phyloP scores from a whole-genome alignment of 805 yeast genomes.

The Saturnispora mendoncae region DNA sequence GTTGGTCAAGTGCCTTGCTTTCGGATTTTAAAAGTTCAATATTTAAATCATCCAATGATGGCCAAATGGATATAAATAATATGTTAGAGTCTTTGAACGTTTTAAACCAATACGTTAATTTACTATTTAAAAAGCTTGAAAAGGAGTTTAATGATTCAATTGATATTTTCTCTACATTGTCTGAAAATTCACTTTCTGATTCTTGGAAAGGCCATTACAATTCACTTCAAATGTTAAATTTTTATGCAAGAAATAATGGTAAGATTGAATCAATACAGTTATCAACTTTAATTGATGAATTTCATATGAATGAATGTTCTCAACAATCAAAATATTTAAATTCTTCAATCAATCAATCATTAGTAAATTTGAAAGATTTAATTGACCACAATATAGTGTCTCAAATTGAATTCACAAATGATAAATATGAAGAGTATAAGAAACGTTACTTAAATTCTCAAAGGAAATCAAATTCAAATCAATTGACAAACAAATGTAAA shows the following conservation, averaged over 20 bases:
- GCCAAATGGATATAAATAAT: conserved; percentile 30
- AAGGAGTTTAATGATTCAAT: conserved; percentile 31
- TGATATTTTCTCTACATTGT: conserved; percentile 29
- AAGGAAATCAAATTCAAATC: conserved; percentile 11
- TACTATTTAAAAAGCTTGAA: conserved; percentile 35
- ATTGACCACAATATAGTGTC: conserved; percentile 32
- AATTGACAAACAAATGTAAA: conserved; percentile 17
- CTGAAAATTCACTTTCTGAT: conserved; percentile 35
- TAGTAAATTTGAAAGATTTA: conserved; percentile 26
- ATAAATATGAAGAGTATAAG: conserved; percentile 34
- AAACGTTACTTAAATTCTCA: conserved; percentile 26
- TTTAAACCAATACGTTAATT: conserved; percentile 42
- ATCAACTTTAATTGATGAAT: conserved; percentile 27
- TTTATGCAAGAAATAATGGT: conserved; percentile 19
- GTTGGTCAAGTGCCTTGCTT: conserved; percentile 32
- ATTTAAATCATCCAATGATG: conserved; percentile 14
- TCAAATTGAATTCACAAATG: conserved; percentile 31
- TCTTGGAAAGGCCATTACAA: conserved; percentile 32
- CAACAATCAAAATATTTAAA: conserved; percentile 20
- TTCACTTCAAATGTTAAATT: conserved; percentile 21
- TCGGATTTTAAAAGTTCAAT: conserved; percentile 28
- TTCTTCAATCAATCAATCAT: conserved; percentile 15
- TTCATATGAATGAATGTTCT: conserved; percentile 28
- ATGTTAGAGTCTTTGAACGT: conserved; percentile 43
- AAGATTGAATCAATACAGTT: conserved; percentile 20